These are phyloP conservation scores for Penicillium paxilli DNA, from an alignment of 495 filamentous ascomycete species.

Conservation along the genomic window DNA sequence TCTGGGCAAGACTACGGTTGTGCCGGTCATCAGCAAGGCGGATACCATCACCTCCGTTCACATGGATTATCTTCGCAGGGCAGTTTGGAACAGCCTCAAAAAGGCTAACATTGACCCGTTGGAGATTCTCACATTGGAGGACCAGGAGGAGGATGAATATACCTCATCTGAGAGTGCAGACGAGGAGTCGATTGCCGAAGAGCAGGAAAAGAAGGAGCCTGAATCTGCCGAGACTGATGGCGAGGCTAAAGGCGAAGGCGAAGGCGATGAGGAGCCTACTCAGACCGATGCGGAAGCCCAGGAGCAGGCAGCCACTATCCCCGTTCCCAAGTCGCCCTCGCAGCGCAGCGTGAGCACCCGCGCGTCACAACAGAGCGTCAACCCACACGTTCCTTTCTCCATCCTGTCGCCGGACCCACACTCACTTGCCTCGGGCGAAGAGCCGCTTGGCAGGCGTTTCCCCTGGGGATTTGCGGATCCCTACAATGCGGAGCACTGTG, in stretches of 20 bases:
- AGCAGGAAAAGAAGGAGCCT: conserved; percentile 15
- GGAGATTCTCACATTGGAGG: conserved; percentile 79
- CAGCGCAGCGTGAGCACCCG: conserved; percentile 27
- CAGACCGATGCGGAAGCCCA: background rate
- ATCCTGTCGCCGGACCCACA: conserved; percentile 91
- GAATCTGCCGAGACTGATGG: conserved; percentile 22
- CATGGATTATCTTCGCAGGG: conserved; percentile 89
- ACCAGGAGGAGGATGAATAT: conserved; percentile 67
- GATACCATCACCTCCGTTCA: conserved; percentile 92
- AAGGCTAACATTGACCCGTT: conserved; percentile 85
- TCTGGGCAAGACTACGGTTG: conserved; percentile 92
- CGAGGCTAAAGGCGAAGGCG: background rate
- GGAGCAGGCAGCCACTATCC: background rate
- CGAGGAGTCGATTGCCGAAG: conserved; percentile 25
- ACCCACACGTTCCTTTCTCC: conserved; percentile 73
- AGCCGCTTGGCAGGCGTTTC: conserved; percentile 75
- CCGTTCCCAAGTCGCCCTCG: conserved; percentile 21
- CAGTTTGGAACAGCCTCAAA: conserved; percentile 86
- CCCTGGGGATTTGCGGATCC: conserved; percentile 97
- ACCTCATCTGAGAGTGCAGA: conserved; percentile 60
- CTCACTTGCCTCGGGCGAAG: conserved; percentile 61
- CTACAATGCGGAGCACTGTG: conserved; percentile 86
- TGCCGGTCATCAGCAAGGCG: conserved; percentile 95
- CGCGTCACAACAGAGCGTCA: conserved; percentile 20
- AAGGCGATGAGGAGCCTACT: background rate